Conservation (phyloP, 2,329 filamentous ascomycete genomes). For the Claviceps sp. region DNA sequence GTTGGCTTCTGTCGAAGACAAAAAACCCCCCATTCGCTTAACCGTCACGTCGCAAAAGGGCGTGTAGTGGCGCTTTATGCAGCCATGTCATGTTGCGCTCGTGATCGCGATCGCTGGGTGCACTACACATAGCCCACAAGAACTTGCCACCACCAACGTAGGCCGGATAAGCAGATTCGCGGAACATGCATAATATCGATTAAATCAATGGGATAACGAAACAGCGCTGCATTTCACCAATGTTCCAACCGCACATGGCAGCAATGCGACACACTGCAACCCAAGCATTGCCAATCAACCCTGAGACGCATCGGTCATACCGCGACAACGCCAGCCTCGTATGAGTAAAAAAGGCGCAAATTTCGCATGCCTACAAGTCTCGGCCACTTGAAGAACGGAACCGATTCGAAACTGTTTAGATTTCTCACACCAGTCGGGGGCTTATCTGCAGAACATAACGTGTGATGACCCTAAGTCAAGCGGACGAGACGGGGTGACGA, state of each 20-base stretch:
- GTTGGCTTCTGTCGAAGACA: not conserved
- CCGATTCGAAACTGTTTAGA: not conserved
- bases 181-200: not conserved
- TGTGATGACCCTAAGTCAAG: constrained; percentile 21
- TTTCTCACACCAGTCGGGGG: not conserved
- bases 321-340: not conserved
- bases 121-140: not conserved
- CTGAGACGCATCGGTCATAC: not conserved
- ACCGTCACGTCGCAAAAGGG: no score
- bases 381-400: not conserved
- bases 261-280: not conserved
- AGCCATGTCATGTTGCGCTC: not conserved
- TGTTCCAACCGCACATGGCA: not conserved
- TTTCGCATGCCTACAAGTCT: not conserved
- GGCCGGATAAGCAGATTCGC: not conserved
- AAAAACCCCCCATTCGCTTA: no score
- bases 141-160: not conserved
- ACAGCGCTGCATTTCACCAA: not conserved
- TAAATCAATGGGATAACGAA: no score
- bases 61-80: no score
- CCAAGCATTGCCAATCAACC: not conserved
- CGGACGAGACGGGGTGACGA: not conserved
- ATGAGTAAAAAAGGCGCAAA: not conserved
- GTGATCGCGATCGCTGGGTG: not conserved
- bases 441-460: not conserved